These are phyloP conservation scores for Aspergillus saccharolyticus DNA, from an alignment of 495 filamentous ascomycete genomes.

Conservation along the genomic window DNA sequence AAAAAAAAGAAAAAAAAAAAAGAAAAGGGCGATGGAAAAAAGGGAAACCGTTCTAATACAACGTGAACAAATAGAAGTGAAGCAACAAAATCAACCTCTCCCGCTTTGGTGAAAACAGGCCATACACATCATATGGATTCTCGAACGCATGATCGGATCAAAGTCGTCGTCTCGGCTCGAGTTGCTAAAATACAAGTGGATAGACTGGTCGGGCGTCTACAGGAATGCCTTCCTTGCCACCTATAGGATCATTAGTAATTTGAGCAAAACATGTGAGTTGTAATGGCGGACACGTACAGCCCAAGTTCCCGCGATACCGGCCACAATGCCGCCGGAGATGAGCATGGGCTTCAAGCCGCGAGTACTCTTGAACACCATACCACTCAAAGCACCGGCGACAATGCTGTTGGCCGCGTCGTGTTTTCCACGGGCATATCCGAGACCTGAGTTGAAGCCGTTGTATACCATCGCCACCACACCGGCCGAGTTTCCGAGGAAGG, in stretches of 20 bases:
- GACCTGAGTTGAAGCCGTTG: conserved; percentile 86
- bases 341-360: conserved; percentile 84
- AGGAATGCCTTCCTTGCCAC: conserved; percentile 55
- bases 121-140: conserved; percentile 24
- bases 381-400: conserved; percentile 75
- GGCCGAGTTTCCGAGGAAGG: conserved; percentile 94
- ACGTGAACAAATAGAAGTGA: conserved; percentile 28
- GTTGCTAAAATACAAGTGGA: conserved; percentile 19
- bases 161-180: conserved; percentile 1
- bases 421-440: conserved; percentile 80
- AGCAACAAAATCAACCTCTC: conserved; percentile 23
- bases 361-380: conserved; percentile 94
- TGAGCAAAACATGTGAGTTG: conserved; percentile 1
- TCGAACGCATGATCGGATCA: conserved; percentile 17
- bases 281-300: conserved; percentile 55
- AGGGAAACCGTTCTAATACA: conserved; percentile 43
- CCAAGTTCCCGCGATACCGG: conserved; percentile 78
- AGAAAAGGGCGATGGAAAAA: conserved; percentile 19
- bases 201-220: conserved; percentile 26
- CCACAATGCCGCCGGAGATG: conserved; percentile 86
- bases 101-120: conserved; percentile 28
- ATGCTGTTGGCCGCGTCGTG: conserved; percentile 90
- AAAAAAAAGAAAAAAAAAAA: conserved; percentile 26
- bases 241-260: conserved; percentile 38
- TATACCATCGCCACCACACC: conserved; percentile 94